Conservation (phyloP, 768 basidiomycete species). For the Trametes sanguinea region DNA sequence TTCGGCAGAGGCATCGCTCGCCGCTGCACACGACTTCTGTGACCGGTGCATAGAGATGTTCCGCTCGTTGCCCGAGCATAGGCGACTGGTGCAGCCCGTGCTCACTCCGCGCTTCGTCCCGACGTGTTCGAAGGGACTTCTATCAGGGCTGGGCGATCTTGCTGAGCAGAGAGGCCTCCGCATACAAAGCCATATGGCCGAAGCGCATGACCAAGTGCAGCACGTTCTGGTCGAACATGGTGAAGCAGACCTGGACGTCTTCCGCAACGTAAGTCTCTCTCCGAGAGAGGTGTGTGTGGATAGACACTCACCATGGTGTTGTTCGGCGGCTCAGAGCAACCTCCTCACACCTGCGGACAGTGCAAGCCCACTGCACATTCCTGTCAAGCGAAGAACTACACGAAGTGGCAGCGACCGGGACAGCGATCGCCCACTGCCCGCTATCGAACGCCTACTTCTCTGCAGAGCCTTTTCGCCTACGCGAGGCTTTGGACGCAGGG, state of each 20-base stretch:
- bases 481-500: slow-evolving; percentile 64
- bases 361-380: slow-evolving; percentile 92
- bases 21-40: slow-evolving; percentile 59
- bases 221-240: slow-evolving; percentile 65
- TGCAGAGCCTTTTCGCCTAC: slow-evolving; percentile 62
- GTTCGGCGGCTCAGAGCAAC: slow-evolving; percentile 43
- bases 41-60: slow-evolving; percentile 46
- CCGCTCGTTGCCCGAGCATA: slow-evolving; percentile 43
- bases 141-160: slow-evolving; percentile 61
- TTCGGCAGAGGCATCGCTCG: slow-evolving; percentile 50
- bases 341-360: slow-evolving; percentile 64
- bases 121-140: slow-evolving; percentile 75
- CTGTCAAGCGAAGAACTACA: slow-evolving; percentile 53
- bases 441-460: slow-evolving; percentile 90
- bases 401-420: slow-evolving; percentile 49
- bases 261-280: slow-evolving; percentile 53
- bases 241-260: slow-evolving; percentile 72
- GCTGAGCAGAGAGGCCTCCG: slow-evolving; percentile 47
- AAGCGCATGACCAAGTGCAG: slow-evolving; percentile 73
- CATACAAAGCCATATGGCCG: slow-evolving; percentile 84
- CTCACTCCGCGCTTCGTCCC: slow-evolving; percentile 90
- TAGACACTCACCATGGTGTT: background rate
- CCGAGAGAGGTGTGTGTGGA: background rate
- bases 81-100: slow-evolving; percentile 72
- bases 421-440: slow-evolving; percentile 84